Base-by-base conservation (phyloP, 768 basidiomycete genomes). In the Termitomyces sp. region DNA sequence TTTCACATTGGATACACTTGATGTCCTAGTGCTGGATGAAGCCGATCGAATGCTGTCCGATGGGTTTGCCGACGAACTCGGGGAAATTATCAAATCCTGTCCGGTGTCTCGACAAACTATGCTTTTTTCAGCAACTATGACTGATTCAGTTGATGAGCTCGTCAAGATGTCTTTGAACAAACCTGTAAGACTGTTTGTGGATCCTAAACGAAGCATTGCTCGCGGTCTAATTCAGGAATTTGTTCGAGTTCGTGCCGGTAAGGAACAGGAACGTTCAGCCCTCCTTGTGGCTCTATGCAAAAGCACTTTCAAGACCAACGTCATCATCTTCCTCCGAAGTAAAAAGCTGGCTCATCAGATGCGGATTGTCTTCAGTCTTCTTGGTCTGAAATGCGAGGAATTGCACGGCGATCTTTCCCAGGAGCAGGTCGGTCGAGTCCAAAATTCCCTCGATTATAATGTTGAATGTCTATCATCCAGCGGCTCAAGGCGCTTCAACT, bases 101-200 rank as follows among this genome's bases (percentile, higher is more conserved):
- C 94, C 94, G 2, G 72, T 72, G 22, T 88, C 89, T 26, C 84
- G 97, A 38, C 97, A 98, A 70, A 98, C 97, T 4, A 96, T 99
- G 94, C 80, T 99, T 38, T 99, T 99, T 73, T 97, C 94, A 0
- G 97, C 97, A 2, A 99, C 97, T 1, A 98, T 98, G 90, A 98
- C 95, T 4, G 97, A 99, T 71, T 89, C 90, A 1, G 90, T 98
- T 9, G 92, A 97, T 65, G 88, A 94, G 67, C 82, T 99, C 49
- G 90, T 98, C 57, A 87, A 86, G 66, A 88, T 98, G 81, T 92
- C 92, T 13, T 75, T 98, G 50, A 89, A 93, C 70, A 94, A 89
- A 69, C 97, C 97, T 6, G 92, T 95, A 9, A 83, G 95, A 45
- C 79, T 98, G 33, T 98, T 98, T 69, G 95, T 99, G 22, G 97